phyloP scores from a whole-genome alignment of 2,329 filamentous ascomycete species.

The Torrubiellomyces zombiae region DNA sequence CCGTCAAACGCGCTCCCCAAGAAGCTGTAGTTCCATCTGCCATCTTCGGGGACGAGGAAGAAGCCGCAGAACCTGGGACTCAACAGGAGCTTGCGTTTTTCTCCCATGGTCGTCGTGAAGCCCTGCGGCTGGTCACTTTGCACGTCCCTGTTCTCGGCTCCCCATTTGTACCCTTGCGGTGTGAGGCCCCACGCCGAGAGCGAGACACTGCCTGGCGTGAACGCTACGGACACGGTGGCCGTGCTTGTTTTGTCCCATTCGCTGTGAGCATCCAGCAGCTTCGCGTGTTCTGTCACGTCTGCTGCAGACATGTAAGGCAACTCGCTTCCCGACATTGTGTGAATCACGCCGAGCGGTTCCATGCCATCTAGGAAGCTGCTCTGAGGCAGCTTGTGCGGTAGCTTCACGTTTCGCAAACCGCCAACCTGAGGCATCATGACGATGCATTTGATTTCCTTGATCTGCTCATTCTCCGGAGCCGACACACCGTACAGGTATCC shows the following conservation, averaged over 20 bases:
- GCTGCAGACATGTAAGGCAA: constrained; percentile 89
- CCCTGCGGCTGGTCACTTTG: constrained; percentile 87
- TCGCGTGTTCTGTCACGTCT: constrained; percentile 88
- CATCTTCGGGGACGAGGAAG: constrained; percentile 85
- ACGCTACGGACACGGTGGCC: constrained; percentile 86
- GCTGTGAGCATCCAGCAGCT: constrained; percentile 65
- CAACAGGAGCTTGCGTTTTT: constrained; percentile 86
- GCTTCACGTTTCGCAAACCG: constrained; percentile 76
- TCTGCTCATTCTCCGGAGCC: constrained; percentile 83
- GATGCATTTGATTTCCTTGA: constrained; percentile 94
- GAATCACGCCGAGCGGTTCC: constrained; percentile 86
- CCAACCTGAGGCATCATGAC: constrained; percentile 97
- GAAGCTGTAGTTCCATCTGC: constrained; percentile 96
- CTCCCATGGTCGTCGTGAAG: constrained; percentile 80
- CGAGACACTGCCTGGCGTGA: constrained; percentile 92
- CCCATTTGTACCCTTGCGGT: constrained; percentile 89
- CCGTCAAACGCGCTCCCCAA: constrained; percentile 79
- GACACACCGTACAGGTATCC: constrained; percentile 90
- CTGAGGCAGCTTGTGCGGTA: constrained; percentile 78
- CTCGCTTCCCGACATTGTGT: constrained; percentile 90
- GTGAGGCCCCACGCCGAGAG: constrained; percentile 87
- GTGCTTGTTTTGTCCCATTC: constrained; percentile 62
- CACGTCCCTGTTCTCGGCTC: constrained; percentile 84
- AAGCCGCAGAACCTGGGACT: constrained; percentile 89
- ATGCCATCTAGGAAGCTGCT: constrained; percentile 77